Percentiles rank a stretch among this genome's conserved stretches.
These are phyloP conservation scores for Mesembryanthemum crystallinum DNA, from an alignment of 148 eudicot genomes.

Conservation along the genomic window DNA sequence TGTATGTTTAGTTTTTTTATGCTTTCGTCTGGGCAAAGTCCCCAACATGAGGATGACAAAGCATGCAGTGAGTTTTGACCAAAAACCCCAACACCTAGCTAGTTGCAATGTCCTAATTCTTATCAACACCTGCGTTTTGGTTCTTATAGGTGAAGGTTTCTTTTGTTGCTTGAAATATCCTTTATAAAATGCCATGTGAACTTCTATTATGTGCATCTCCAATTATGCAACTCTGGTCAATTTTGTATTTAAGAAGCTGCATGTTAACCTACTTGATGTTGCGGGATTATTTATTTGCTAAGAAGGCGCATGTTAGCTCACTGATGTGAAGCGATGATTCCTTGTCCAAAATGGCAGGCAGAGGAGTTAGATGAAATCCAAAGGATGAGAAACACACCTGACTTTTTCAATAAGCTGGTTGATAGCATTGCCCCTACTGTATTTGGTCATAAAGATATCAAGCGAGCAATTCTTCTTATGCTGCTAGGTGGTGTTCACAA, in stretches of 20 bases:
- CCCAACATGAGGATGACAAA: no score
- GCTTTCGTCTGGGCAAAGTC: no score
- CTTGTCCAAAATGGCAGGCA: constrained; percentile 41
- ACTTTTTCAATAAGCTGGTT: constrained; percentile 95
- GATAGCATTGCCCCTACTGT: constrained; percentile 93
- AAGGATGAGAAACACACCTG: constrained; percentile 83
- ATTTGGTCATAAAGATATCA: constrained; percentile 97
- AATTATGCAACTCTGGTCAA: no score
- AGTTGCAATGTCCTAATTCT: not conserved
- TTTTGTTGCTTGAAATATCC: not conserved
- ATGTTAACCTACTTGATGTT: no score
- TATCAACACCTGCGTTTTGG: not conserved
- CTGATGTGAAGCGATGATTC: not conserved
- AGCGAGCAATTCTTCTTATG: constrained; percentile 94
- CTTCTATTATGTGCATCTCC: not conserved
- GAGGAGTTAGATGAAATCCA: constrained; percentile 80
- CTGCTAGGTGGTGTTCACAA: constrained; percentile 96
- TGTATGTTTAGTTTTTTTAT: no score
- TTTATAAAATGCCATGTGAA: not conserved
- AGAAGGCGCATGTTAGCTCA: not conserved
- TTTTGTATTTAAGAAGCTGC: not conserved
- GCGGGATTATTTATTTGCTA: no score
- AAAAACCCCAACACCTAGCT: not conserved
- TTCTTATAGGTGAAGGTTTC: not conserved
- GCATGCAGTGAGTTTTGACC: no score